These are phyloP conservation scores for Candida sanyaensis DNA, from an alignment of 1,139 yeast genomes.

Conservation along the genomic window DNA sequence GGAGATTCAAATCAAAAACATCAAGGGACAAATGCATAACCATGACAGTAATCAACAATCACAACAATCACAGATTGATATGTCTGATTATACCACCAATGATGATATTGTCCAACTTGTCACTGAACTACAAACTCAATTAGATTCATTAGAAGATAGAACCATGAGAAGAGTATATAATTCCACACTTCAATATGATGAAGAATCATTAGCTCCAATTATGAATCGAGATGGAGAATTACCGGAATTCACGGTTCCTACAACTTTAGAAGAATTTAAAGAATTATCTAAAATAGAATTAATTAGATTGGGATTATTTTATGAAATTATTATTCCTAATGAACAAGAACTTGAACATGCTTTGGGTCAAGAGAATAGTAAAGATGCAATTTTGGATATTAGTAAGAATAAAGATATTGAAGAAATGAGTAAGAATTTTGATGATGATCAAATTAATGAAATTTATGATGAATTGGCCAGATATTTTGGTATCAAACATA, in stretches of 20 bases:
- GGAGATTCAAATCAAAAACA: conserved; percentile 60
- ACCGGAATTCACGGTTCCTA: conserved; percentile 63
- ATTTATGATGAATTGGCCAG: conserved; percentile 67
- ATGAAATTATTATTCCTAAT: conserved; percentile 62
- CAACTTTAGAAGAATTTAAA: conserved; percentile 55
- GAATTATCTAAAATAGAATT: conserved; percentile 45
- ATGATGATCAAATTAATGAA: conserved; percentile 40
- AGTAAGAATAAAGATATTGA: conserved; percentile 31
- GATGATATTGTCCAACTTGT: conserved; percentile 85
- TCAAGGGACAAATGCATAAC: conserved; percentile 39
- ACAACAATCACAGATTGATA: conserved; percentile 42
- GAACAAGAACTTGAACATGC: conserved; percentile 42
- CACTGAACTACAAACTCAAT: conserved; percentile 85
- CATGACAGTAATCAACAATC: conserved; percentile 9
- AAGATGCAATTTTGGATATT: conserved; percentile 8
- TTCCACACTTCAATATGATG: conserved; percentile 18
- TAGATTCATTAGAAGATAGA: conserved; percentile 70
- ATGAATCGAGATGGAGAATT: conserved; percentile 75
- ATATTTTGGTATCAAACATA: conserved; percentile 60
- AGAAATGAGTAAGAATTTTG: conserved; percentile 33
- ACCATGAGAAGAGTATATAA: conserved; percentile 55
- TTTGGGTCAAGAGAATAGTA: conserved; percentile 11
- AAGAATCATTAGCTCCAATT: conserved; percentile 22
- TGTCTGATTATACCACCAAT: conserved; percentile 68
- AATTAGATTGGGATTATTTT: conserved; percentile 63